A percentile compares a stretch with the other conserved stretches of the same genome.
Conservation (phyloP, 805 yeast genomes). For the Teunomyces panamensis region DNA sequence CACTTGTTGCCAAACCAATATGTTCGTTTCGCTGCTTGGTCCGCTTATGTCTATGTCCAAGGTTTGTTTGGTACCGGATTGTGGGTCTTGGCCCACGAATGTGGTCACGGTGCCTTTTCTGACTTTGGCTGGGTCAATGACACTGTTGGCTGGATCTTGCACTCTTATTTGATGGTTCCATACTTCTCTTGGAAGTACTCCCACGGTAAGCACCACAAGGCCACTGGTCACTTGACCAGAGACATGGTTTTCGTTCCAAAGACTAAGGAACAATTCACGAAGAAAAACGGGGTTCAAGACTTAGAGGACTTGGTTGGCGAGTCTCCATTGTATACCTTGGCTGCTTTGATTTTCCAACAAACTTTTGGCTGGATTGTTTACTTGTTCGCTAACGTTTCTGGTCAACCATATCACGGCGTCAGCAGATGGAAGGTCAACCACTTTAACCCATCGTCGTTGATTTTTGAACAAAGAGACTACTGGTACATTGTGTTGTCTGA, state of each 20-base stretch:
- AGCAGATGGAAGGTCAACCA: conserved; percentile 46
- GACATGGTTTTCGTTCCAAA: conserved; percentile 61
- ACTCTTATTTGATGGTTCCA: conserved; percentile 56
- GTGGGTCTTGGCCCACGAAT: conserved; percentile 64
- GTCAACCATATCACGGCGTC: conserved; percentile 44
- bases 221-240: conserved; percentile 57
- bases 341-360: conserved; percentile 50
- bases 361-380: conserved; percentile 53
- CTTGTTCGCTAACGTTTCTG: conserved; percentile 49
- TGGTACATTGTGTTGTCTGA: conserved; percentile 57
- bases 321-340: conserved; percentile 49
- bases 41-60: conserved; percentile 34
- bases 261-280: conserved; percentile 46
- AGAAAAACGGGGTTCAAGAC: conserved; percentile 27
- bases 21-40: conserved; percentile 43
- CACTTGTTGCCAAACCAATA: conserved; percentile 21
- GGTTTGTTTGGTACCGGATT: conserved; percentile 56
- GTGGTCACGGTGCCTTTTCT: conserved; percentile 63
- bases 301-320: conserved; percentile 52
- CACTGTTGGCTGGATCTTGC: conserved; percentile 58
- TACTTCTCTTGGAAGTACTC: conserved; percentile 62
- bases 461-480: conserved; percentile 52
- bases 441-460: conserved; percentile 53
- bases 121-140: conserved; percentile 54
- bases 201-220: conserved; percentile 62